These are phyloP conservation scores for Panicum virgatum DNA, from an alignment of 202 grass and related monocot species.

Conservation along the genomic window DNA sequence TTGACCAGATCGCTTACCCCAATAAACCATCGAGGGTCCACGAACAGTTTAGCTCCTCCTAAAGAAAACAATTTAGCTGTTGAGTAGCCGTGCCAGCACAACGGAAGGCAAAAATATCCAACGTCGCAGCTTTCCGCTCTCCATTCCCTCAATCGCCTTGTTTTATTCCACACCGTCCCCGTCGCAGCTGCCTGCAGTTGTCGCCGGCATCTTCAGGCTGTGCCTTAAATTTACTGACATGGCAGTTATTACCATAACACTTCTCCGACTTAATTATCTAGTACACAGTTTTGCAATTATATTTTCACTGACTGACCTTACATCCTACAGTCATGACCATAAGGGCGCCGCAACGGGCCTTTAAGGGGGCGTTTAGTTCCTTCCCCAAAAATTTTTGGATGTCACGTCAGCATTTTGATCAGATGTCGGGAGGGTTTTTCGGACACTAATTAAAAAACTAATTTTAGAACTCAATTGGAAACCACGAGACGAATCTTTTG, in stretches of 20 bases:
- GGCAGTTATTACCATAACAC: neutral
- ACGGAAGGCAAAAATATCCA: neutral
- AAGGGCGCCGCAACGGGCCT: too few species aligned
- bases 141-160: neutral
- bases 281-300: too few species aligned
- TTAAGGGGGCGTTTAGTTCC: too few species aligned
- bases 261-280: too few species aligned
- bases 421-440: too few species aligned
- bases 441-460: too few species aligned
- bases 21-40: neutral
- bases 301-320: too few species aligned
- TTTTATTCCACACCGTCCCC: conserved; percentile 30
- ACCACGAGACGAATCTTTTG: too few species aligned
- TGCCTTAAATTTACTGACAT: neutral
- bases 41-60: neutral
- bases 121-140: neutral
- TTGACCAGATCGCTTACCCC: neutral
- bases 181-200: neutral
- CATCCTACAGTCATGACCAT: too few species aligned
- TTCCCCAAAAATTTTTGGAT: too few species aligned
- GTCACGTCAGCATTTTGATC: too few species aligned
- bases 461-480: too few species aligned
- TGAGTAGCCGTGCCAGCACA: neutral
- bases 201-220: neutral
- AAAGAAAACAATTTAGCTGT: neutral